Percentiles rank a stretch among this genome's conserved stretches.
phyloP scores from a whole-genome alignment of 371 early-diverging fungal genomes.

The Mucor velutinosus region DNA sequence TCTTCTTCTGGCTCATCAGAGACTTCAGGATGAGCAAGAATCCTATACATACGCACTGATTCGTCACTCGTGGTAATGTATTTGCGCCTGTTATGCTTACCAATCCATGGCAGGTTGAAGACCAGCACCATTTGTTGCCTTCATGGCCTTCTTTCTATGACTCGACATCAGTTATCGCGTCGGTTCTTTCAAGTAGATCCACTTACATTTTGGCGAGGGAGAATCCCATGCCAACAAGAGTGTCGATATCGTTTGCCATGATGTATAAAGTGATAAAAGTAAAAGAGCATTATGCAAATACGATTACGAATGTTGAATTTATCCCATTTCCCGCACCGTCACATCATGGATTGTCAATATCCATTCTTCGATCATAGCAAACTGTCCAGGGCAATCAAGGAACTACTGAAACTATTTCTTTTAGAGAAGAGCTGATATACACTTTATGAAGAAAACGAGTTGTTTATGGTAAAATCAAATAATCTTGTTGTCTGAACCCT shows the following conservation, averaged over 20 bases:
- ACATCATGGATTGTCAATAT: not conserved
- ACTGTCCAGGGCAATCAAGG: not conserved
- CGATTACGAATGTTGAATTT: not conserved
- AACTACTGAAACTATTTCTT: no score
- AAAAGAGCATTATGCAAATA: not conserved
- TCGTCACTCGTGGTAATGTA: not conserved
- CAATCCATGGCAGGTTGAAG: constrained; percentile 91
- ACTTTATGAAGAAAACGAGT: no score
- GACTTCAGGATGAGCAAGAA: constrained; percentile 76
- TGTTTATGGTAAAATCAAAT: no score
- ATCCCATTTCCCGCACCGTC: not conserved
- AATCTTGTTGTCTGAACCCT: no score
- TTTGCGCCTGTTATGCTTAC: constrained; percentile 28
- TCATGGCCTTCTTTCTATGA: constrained; percentile 61
- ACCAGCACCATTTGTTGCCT: constrained; percentile 81
- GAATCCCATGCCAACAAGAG: constrained; percentile 81
- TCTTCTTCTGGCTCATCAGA: constrained; percentile 67
- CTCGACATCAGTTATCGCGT: not conserved
- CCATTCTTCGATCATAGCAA: not conserved
- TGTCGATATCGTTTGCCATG: constrained; percentile 63
- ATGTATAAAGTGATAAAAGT: not conserved
- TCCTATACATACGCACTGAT: constrained; percentile 44
- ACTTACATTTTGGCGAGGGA: constrained; percentile 68
- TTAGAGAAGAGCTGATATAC: no score
- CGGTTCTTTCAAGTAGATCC: not conserved